phyloP scores from a whole-genome alignment of 2,329 filamentous ascomycete genomes.

The Fusarium annulatum region DNA sequence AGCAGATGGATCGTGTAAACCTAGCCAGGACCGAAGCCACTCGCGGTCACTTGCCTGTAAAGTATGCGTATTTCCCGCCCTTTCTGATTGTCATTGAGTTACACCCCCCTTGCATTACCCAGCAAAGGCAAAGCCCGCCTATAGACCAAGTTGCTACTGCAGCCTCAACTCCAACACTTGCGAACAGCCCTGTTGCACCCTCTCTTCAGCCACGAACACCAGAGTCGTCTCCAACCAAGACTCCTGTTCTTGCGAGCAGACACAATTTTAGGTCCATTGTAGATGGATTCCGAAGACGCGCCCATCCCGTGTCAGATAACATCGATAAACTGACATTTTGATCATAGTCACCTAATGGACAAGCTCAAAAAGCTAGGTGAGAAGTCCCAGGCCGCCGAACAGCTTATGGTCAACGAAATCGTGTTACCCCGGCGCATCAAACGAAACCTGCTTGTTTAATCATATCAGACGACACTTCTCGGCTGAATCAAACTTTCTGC shows the following conservation, averaged over 20 bases:
- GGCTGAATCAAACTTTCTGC: neutral
- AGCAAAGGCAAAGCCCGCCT: neutral
- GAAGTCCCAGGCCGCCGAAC: conserved; percentile 48
- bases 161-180: conserved; percentile 4
- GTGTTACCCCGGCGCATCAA: conserved; percentile 59
- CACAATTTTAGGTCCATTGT: conserved; percentile 41
- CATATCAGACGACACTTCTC: neutral
- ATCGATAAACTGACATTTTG: conserved; percentile 48
- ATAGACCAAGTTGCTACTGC: neutral
- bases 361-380: conserved; percentile 63
- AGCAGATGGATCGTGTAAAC: conserved; percentile 61
- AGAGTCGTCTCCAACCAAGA: conserved; percentile 5
- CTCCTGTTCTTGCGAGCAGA: conserved; percentile 30
- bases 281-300: conserved; percentile 43
- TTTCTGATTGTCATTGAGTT: conserved; percentile 49
- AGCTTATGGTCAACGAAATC: conserved; percentile 48
- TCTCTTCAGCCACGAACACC: conserved; percentile 2
- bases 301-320: conserved; percentile 44
- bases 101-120: neutral
- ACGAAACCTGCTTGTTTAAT: conserved; percentile 48
- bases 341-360: conserved; percentile 64
- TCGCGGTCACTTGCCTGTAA: conserved; percentile 65
- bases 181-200: conserved; percentile 4
- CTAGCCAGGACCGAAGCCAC: conserved; percentile 67
- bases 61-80: conserved; percentile 60